These are phyloP conservation scores for Chaetomium sp. DNA, from an alignment of 2,329 filamentous ascomycete species.

Conservation along the genomic window DNA sequence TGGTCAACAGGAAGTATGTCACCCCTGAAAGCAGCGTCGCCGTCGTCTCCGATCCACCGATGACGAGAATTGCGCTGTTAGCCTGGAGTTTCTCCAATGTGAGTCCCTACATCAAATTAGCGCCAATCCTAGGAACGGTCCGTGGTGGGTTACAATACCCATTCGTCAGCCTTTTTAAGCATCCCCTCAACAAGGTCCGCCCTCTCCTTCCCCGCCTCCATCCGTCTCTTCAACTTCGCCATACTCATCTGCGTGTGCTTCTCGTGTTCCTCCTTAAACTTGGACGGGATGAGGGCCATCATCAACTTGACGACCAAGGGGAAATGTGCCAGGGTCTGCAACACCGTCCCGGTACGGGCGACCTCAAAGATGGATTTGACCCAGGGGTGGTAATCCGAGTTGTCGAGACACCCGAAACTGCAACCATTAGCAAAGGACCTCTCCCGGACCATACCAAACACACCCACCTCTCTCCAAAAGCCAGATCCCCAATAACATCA, in stretches of 20 bases:
- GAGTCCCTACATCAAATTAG: slow-evolving; percentile 24
- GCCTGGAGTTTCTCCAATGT: slow-evolving; percentile 34
- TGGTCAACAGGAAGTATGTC: slow-evolving; percentile 45
- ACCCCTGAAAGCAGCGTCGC: slow-evolving; percentile 48
- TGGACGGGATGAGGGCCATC: slow-evolving; percentile 25
- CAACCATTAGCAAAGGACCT: slow-evolving; percentile 2
- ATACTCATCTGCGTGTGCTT: slow-evolving; percentile 29
- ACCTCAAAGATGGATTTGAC: slow-evolving; percentile 34
- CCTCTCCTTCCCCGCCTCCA: slow-evolving; percentile 29
- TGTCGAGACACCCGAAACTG: slow-evolving; percentile 34
- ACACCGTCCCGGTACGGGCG: slow-evolving; percentile 29
- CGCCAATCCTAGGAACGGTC: neutral
- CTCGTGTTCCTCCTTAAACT: slow-evolving; percentile 28
- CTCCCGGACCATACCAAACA: too few relatives aligned
- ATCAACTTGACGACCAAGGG: slow-evolving; percentile 26
- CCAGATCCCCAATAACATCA: slow-evolving; percentile 38
- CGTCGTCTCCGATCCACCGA: slow-evolving; percentile 55
- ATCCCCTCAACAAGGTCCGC: slow-evolving; percentile 34
- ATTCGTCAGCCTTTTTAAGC: slow-evolving; percentile 34
- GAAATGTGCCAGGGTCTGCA: slow-evolving; percentile 30
- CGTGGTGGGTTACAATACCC: slow-evolving; percentile 22
- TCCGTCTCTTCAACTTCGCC: slow-evolving; percentile 31
- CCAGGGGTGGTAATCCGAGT: slow-evolving; percentile 33
- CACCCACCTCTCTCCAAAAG: slow-evolving; percentile 34
- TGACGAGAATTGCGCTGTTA: slow-evolving; percentile 41